Evolutionary conservation across 83 land plant species (phyloP), one percentile per base, ranked within the genome.

Genomic region (Diphasiastrum complanatum): DNA sequence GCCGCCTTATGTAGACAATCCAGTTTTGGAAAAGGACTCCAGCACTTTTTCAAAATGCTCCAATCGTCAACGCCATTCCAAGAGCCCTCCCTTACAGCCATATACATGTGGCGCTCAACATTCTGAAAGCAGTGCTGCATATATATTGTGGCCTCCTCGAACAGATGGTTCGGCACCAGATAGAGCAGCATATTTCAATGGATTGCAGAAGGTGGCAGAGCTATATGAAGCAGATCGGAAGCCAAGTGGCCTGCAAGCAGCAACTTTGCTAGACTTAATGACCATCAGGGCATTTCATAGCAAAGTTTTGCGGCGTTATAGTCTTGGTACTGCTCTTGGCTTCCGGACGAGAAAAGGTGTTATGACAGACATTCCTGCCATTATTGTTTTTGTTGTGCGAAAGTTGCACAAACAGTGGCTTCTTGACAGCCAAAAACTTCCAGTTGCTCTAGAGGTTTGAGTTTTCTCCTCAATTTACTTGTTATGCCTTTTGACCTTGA

Each of bases 231-330:
- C 57, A 19, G 81, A 75, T 22, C 43, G 64, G 23, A 35, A 59
- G 59, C 89, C 95, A 11, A 69, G 74, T 8, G 95, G 89, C 20
- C 83, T 80, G 61, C 97, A 79, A 47, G 95, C 95, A 3, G 74
- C 84, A n/a, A 87, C 97, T 41, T 73, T 91, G 76, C 97, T 91
- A 33, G 97, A 91, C 45, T 67, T 91, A 49, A 87, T 91, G 95
- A 87, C 89, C 3, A 84, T 91, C 47, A 63, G 95, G 70, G 95
- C 90, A 40, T 87, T 85, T 34, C 97, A 91, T 45, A 91, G 95
- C 72, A 87, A 91, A 64, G 75, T 82, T 4, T 67, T 91, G 57
- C 89, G 90, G 25, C 72, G 85, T 4, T 82, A 69, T 36, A 87
- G 97, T 49, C 83, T 91, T 41, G 95, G 97, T 11, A 91, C 90